phyloP scores from a whole-genome alignment of 306 rosid species.

The Astragalus membranaceus region DNA sequence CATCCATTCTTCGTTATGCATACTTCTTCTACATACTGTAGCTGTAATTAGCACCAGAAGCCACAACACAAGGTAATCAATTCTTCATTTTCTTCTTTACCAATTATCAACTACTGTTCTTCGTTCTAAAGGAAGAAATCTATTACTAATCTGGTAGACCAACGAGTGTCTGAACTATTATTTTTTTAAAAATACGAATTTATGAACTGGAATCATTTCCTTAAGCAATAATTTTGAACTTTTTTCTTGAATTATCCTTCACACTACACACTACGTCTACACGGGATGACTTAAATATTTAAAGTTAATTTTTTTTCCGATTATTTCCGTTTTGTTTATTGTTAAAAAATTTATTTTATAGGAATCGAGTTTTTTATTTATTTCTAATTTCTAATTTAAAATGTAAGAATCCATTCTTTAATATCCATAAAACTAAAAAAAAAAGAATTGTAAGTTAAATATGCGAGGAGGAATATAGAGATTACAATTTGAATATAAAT shows the following conservation, averaged over 20 bases:
- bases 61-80: not conserved
- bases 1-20: not conserved
- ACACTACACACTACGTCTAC: not conserved
- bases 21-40: too few species aligned
- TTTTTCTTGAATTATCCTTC: not conserved
- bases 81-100: not conserved
- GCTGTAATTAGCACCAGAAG: not conserved
- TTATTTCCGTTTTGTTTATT: not conserved
- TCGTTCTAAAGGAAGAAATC: not conserved
- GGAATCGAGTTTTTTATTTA: too few species aligned
- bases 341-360: not conserved
- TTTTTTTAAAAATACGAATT: not conserved
- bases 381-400: not conserved
- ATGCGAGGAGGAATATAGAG: too few species aligned
- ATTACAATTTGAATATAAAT: too few species aligned
- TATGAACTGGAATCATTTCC: not conserved
- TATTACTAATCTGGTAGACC: too few species aligned
- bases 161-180: too few species aligned
- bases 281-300: not conserved
- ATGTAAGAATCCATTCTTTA: not conserved
- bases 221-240: not conserved
- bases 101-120: not conserved
- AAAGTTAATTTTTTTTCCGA: not conserved
- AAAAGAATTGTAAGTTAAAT: too few species aligned
- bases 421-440: not conserved